Percentiles rank a stretch among this genome's conserved stretches.
These are phyloP conservation scores for Kurtzmaniella quercitrusa DNA, from an alignment of 1,139 yeast species.

Conservation along the genomic window DNA sequence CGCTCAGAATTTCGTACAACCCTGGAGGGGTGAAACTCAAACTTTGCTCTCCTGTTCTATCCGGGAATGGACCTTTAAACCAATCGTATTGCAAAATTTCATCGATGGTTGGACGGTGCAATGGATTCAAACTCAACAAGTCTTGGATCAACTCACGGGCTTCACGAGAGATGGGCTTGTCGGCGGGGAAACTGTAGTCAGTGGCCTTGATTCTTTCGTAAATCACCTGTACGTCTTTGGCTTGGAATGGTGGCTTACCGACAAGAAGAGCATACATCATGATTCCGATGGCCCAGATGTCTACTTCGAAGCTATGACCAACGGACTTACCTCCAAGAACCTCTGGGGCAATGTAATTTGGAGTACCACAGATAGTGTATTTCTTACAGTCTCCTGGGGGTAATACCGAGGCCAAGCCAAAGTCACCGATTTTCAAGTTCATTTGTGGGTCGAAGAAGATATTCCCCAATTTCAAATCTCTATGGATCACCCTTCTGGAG, in stretches of 20 bases:
- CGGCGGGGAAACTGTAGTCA: constrained; percentile 78
- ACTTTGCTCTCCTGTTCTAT: constrained; percentile 58
- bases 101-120: constrained; percentile 74
- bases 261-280: constrained; percentile 87
- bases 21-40: constrained; percentile 56
- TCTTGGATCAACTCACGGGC: constrained; percentile 70
- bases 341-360: constrained; percentile 97
- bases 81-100: constrained; percentile 79
- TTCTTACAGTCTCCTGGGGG: constrained; percentile 69
- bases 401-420: constrained; percentile 89
- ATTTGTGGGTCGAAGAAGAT: constrained; percentile 88
- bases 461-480: constrained; percentile 92
- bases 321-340: constrained; percentile 82
- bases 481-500: constrained; percentile 86
- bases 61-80: constrained; percentile 85
- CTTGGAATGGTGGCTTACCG: constrained; percentile 97
- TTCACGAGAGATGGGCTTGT: constrained; percentile 62
- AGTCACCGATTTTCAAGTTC: constrained; percentile 94
- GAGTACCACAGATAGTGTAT: constrained; percentile 95
- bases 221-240: constrained; percentile 88
- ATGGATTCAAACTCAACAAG: constrained; percentile 74
- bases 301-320: constrained; percentile 93
- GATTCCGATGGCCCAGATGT: constrained; percentile 95
- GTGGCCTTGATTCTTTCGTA: constrained; percentile 87
- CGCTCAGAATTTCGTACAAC: constrained; percentile 49